Evolutionary conservation across 139 green algal species (phyloP), one percentile per base, ranked within the genome.

Genomic region (Ettlia oleoabundans): DNA sequence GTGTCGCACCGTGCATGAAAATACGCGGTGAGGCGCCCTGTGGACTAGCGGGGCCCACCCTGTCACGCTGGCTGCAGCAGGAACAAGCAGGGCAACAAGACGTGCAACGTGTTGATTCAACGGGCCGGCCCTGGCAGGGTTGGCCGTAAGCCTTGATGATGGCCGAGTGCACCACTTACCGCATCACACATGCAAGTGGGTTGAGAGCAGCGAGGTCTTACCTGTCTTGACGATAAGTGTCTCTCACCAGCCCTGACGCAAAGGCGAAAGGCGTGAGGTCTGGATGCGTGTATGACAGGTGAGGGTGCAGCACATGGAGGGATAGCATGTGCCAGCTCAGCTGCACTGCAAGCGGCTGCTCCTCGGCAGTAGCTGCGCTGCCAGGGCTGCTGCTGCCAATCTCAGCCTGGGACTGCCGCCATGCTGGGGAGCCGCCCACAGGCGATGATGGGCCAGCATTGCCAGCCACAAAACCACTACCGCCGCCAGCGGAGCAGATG

Each of bases 221-320:
- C 65, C 37, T n/a, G 35, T 52, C 32, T 33, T 30, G 30, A 32
- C 35, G 47, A 30, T 58, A 32, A 35, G 19, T 32, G 18, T 51
- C 52, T 40, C 35, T 35, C 15, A n/a, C 52, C 37, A 80, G 24
- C 10, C 24, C 53, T 0, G 73, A 35, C 4, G 73, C 73, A 30
- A 80, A 80, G 1, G 62, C 76, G 51, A 82, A 82, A 21, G 62
- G 62, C 8, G 76, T 75, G 30, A 64, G 10, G 8, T 21, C 43
- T 3, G 76, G 32, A 41, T 67, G 55, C 18, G 33, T 35, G 62
- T 51, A 64, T 28, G 62, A 4, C 19, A 51, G 76, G 22, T 42
- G 80, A 2, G 80, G 80, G 35, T 75, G 69, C 51, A 85, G 28
- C 35, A 81, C 69, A 33, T 85, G 80, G 52, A 81, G 33, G 2